phyloP scores from a whole-genome alignment of 164 flowering plant species.

The Sextonia rubra region DNA sequence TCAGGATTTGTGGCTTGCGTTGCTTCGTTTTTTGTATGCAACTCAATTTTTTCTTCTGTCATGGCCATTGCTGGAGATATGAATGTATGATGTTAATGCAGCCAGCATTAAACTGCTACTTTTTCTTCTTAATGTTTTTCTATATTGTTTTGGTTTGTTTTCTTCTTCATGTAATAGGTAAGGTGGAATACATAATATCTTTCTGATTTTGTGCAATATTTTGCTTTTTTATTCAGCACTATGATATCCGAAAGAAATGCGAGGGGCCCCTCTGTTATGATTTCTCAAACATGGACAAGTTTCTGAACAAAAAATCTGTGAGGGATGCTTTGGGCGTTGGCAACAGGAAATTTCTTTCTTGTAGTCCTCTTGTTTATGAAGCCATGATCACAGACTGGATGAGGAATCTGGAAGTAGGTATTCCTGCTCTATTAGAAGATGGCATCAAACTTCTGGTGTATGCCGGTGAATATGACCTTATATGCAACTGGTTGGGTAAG shows the following conservation, averaged over 20 bases:
- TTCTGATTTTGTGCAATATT: constrained; percentile 1
- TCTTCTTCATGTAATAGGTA: neutral
- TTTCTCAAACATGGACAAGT: constrained; percentile 73
- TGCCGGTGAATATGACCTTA: constrained; percentile 82
- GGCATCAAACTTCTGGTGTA: constrained; percentile 60
- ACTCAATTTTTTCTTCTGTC: constrained; percentile 47
- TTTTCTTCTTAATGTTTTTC: neutral
- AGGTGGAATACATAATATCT: neutral
- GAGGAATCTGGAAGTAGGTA: constrained; percentile 73
- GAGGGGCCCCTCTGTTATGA: constrained; percentile 75
- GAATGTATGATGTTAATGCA: constrained; percentile 42
- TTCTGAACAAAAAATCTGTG: constrained; percentile 50
- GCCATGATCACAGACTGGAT: constrained; percentile 79
- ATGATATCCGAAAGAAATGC: constrained; percentile 73
- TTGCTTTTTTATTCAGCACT: constrained; percentile 38
- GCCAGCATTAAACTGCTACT: neutral
- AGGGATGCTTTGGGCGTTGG: constrained; percentile 70
- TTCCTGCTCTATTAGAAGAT: constrained; percentile 68
- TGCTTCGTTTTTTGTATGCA: constrained; percentile 53
- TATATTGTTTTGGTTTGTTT: neutral
- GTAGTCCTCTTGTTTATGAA: constrained; percentile 61
- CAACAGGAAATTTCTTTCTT: constrained; percentile 62
- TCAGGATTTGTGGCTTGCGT: constrained; percentile 53
- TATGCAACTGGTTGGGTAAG: constrained; percentile 86
- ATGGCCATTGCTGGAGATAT: constrained; percentile 37